Evolutionary conservation across 495 filamentous ascomycete species (phyloP), one percentile per base, ranked within the genome.

Genomic region (Penicillium fimorum): DNA sequence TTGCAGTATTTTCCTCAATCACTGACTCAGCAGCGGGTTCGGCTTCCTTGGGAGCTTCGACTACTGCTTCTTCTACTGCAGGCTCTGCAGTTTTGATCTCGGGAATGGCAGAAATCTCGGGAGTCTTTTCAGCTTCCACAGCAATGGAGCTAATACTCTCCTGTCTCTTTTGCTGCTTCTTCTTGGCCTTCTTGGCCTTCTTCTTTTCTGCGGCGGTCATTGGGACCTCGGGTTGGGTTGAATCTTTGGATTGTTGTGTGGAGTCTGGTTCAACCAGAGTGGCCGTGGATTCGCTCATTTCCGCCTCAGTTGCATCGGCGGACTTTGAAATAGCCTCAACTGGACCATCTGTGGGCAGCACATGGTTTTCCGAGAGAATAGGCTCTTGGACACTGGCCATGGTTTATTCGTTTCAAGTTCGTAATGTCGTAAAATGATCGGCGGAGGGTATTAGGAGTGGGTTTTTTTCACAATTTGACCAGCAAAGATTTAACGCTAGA

Each of bases 401-500:
- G 18, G 30, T 51, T 51, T 30, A 20, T 53, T 54, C 52, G 52
- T 54, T 38, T 38, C 42, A 47, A 47, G 29, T 29, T 51, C 49
- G 49, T 51, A 41, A 51, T 47, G 41, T 54, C 52, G 52, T 54
- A 54, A 54, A 52, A 43, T 42, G 38, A 42, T 52, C 7, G 13
- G 27, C 22, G 7, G 25, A 29, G 50, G 52, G 43, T 54, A 54
- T 54, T 22, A 46, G 29, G 27, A 20, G 13, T 5, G 17, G 9
- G 24, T 20, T 22, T 38, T 37, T 50, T 41, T 32, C 50, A 45
- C 50, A 53, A 54, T 45, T 47, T 54, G 52, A 54, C 50, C 50
- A 53, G 50, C 51, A 54, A 54, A 54, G 52, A 47, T 54, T 54
- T 44, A 54, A 54, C 37, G 35, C 50, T 42, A 15, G 32, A 37